A percentile compares a stretch with the other conserved stretches of the same genome.
phyloP scores from a whole-genome alignment of 768 basidiomycete species.

The Mycena vitilis region DNA sequence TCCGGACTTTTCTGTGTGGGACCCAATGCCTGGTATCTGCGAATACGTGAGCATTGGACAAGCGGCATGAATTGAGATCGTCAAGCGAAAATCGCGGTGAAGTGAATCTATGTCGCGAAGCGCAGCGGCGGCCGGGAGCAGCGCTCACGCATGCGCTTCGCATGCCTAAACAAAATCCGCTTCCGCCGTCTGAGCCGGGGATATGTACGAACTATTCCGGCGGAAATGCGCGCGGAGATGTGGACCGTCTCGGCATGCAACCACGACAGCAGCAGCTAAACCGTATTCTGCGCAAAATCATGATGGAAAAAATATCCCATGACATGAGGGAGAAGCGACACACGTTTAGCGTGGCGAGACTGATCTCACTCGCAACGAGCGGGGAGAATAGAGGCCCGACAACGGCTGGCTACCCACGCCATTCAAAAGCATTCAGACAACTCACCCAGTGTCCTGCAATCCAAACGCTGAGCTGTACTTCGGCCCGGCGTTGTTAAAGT shows the following conservation, averaged over 20 bases:
- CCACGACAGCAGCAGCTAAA: conserved; percentile 14
- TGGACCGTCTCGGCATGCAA: not conserved
- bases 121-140: not conserved
- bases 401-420: not conserved
- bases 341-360: not conserved
- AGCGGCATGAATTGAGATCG: not conserved
- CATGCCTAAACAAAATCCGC: not conserved
- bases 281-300: conserved; percentile 28
- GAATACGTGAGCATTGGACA: conserved; percentile 18
- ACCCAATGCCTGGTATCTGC: conserved; percentile 29
- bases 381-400: conserved; percentile 6
- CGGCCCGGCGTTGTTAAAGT: conserved; percentile 90
- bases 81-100: conserved; percentile 20
- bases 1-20: conserved; percentile 53
- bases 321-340: conserved; percentile 13
- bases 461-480: conserved; percentile 77
- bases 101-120: not conserved
- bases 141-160: not conserved
- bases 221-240: too few relatives aligned
- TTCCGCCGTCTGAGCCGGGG: too few relatives aligned
- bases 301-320: conserved; percentile 24
- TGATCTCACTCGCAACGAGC: conserved; percentile 20
- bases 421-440: not conserved
- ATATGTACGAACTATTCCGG: too few relatives aligned
- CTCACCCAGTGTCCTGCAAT: conserved; percentile 60